phyloP scores from a whole-genome alignment of 257 asterid species.

The Jasminum sambac region DNA sequence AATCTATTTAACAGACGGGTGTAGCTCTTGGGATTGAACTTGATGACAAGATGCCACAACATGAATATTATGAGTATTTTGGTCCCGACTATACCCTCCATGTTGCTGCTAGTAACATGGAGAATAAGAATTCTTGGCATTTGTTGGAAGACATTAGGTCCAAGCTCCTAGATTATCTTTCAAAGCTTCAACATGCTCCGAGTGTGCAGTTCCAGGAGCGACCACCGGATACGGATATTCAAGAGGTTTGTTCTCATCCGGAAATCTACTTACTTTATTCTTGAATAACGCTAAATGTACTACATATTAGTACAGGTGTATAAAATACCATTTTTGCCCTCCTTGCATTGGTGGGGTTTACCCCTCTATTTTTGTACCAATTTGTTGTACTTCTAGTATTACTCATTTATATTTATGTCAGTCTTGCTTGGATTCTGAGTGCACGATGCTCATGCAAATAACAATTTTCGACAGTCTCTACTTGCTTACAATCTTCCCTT shows the following conservation, averaged over 20 bases:
- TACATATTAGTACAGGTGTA: too few relatives aligned
- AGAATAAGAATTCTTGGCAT: conserved; percentile 58
- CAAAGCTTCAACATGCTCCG: conserved; percentile 69
- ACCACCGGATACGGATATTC: conserved; percentile 59
- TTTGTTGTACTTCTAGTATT: too few relatives aligned
- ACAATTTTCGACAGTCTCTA: background rate
- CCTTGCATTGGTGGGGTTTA: too few relatives aligned
- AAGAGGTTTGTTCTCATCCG: conserved; percentile 48
- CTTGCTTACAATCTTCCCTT: background rate
- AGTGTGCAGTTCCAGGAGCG: conserved; percentile 73
- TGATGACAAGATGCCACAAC: conserved; percentile 69
- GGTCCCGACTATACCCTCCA: conserved; percentile 67
- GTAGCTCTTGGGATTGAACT: conserved; percentile 69
- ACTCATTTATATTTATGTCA: too few relatives aligned
- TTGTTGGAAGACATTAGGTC: conserved; percentile 55
- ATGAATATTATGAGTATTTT: conserved; percentile 64
- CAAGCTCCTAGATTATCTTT: conserved; percentile 62
- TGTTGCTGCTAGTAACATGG: conserved; percentile 74
- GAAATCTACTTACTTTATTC: conserved; percentile 7
- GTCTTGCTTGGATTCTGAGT: background rate
- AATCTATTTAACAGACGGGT: conserved; percentile 47
- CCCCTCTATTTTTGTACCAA: too few relatives aligned
- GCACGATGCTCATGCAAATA: background rate
- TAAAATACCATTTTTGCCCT: too few relatives aligned
- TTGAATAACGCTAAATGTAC: too few relatives aligned